Evolutionary conservation across 441 rosid species (phyloP).

Genomic region (Mallotus japonicus): DNA sequence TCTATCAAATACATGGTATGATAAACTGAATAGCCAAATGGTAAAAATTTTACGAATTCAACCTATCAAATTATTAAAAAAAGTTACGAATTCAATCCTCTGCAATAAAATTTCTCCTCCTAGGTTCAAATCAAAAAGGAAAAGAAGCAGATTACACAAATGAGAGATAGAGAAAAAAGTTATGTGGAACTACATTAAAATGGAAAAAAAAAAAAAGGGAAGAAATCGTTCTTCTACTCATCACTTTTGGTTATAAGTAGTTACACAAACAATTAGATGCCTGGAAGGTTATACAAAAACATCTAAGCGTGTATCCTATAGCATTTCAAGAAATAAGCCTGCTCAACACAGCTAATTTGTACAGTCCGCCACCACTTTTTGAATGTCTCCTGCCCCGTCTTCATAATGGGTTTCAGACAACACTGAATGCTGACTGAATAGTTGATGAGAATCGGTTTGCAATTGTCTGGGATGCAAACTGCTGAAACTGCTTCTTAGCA

Average conservation of each 20-base stretch:
- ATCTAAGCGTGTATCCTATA: slow-evolving; percentile 11
- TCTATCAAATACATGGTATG: too few relatives aligned
- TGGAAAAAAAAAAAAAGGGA: background rate
- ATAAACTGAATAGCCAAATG: too few relatives aligned
- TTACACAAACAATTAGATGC: slow-evolving; percentile 3
- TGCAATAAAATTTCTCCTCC: too few relatives aligned
- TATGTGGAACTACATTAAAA: background rate
- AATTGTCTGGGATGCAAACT: slow-evolving; percentile 89
- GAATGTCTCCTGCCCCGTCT: slow-evolving; percentile 18
- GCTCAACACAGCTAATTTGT: slow-evolving; percentile 29
- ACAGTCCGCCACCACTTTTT: slow-evolving; percentile 17
- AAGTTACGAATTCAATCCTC: too few relatives aligned
- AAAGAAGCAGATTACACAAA: background rate
- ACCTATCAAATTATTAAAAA: too few relatives aligned
- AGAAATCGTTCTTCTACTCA: slow-evolving; percentile 6
- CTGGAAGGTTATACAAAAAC: slow-evolving; percentile 11
- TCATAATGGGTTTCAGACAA: slow-evolving; percentile 45
- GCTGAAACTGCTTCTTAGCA: slow-evolving; percentile 97
- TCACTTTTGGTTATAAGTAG: slow-evolving; percentile 10
- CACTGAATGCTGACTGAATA: slow-evolving; percentile 85
- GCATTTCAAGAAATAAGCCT: slow-evolving; percentile 20
- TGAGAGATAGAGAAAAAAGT: too few relatives aligned
- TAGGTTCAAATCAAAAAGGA: too few relatives aligned
- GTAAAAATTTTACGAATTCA: too few relatives aligned
- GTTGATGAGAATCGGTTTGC: slow-evolving; percentile 79